A percentile compares a stretch with the other conserved stretches of the same genome.
phyloP scores from a whole-genome alignment of 2,329 filamentous ascomycete species.

The Diaporthe capsici region DNA sequence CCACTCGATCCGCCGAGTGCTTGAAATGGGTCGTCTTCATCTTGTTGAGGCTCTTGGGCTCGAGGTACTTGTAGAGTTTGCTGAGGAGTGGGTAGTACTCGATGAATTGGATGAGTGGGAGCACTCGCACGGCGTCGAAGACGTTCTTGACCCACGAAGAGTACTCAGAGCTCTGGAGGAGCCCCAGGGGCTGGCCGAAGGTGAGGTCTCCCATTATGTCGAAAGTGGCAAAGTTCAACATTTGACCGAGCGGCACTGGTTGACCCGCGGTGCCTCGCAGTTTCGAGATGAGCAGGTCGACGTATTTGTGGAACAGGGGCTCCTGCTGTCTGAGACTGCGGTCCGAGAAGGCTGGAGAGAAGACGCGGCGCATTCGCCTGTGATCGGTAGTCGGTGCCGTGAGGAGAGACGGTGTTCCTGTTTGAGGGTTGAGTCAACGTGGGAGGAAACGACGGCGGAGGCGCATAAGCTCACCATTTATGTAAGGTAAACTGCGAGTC shows the following conservation, averaged over 20 bases:
- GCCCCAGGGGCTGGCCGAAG: slow-evolving; percentile 58
- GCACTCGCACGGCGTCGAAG: slow-evolving; percentile 42
- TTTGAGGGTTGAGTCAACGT: neutral
- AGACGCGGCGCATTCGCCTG: slow-evolving; percentile 43
- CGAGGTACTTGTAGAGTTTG: neutral
- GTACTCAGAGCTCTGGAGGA: slow-evolving; percentile 48
- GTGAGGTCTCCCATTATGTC: slow-evolving; percentile 59
- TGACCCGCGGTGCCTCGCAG: slow-evolving; percentile 38
- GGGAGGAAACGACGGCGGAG: neutral
- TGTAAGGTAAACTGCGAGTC: neutral
- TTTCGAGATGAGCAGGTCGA: slow-evolving; percentile 42
- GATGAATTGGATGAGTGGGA: slow-evolving; percentile 33
- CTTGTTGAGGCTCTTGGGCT: neutral
- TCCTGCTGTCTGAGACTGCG: slow-evolving; percentile 46
- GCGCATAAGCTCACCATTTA: neutral
- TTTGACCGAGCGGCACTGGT: slow-evolving; percentile 42
- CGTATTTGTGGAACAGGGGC: slow-evolving; percentile 42
- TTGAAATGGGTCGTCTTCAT: slow-evolving; percentile 6
- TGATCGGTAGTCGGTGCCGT: slow-evolving; percentile 42
- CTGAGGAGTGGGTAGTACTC: slow-evolving; percentile 16
- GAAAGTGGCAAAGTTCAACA: slow-evolving; percentile 50
- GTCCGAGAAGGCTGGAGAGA: slow-evolving; percentile 47
- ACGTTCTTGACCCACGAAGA: slow-evolving; percentile 49
- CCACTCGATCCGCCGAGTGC: slow-evolving; percentile 30
- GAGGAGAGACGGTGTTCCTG: slow-evolving; percentile 1